Evolutionary conservation across 2,329 filamentous ascomycete species (phyloP), one percentile per base, ranked within the genome.

Genomic region (Aspergillus sp.): DNA sequence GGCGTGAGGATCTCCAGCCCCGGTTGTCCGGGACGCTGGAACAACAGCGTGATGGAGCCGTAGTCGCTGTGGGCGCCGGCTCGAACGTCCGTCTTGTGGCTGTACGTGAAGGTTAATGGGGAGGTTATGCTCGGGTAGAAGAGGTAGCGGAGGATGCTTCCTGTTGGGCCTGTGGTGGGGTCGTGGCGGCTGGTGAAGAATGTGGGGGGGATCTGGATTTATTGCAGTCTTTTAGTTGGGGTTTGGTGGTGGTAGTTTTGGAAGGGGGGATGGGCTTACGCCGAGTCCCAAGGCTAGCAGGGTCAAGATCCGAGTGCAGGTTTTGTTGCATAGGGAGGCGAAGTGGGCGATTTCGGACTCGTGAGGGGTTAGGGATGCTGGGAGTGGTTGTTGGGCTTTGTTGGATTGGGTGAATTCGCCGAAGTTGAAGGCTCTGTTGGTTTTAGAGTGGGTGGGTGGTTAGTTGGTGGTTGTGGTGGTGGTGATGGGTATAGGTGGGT

Each of bases 41-140:
- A 98, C 10, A 98, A 85, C 0, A 89, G 80, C 0, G 87, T 89
- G 52, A 89, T 72, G 58, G 80, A 84, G 32, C 86, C 86, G 77
- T 97, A 97, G 79, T 97, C 93, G 4, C 90, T 94, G 76, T 98
- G 94, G 0, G 94, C 92, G 59, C 94, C 95, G 6, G 94, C 94
- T 28, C 94, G 89, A 62, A 97, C 86, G 70, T 94, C 91, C 17
- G 81, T 77, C 39, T 78, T 76, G 5, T 82, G 81, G 48, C 81
- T 70, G 68, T 81, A 81, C 54, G 77, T 71, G 48, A 74, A 70
- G 64, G 57, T 79, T 70, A 63, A 70, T 55, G 36, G 81, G 68
- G 67, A 87, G 60, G 67, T 67, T 7, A 82, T 79, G 1, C 86
- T 83, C 0, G 89, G 90, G 76, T 92, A 93, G 76, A 87, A 86